phyloP scores from a whole-genome alignment of 73 alveolate genomes.

The Tetrahymena borealis region DNA sequence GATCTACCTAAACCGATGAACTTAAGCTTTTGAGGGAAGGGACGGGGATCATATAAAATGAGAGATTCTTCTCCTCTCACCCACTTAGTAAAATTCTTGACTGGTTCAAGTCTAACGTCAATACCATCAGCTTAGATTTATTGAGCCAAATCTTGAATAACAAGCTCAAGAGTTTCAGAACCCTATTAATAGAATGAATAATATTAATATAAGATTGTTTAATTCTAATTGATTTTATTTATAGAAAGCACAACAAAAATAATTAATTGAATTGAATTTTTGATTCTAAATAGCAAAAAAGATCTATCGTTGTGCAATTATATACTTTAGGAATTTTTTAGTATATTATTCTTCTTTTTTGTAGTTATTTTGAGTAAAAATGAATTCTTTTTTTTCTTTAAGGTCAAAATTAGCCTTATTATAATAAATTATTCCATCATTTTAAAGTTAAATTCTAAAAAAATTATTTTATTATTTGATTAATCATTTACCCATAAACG shows the following conservation, averaged over 20 bases:
- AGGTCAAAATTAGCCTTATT: too few relatives aligned
- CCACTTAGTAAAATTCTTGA: slow-evolving; percentile 6
- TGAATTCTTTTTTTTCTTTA: too few relatives aligned
- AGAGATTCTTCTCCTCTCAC: slow-evolving; percentile 29
- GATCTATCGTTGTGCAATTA: too few relatives aligned
- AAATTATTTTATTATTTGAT: not conserved
- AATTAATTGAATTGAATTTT: too few relatives aligned
- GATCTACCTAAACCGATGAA: slow-evolving; percentile 27
- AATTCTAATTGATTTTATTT: too few relatives aligned
- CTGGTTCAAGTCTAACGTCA: not conserved
- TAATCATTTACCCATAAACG: slow-evolving; percentile 43
- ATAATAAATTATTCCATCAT: too few relatives aligned
- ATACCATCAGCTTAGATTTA: not conserved
- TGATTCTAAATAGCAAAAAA: too few relatives aligned
- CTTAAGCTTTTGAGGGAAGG: slow-evolving; percentile 4
- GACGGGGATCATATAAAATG: slow-evolving; percentile 19
- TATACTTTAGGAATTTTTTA: too few relatives aligned
- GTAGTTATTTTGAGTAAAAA: too few relatives aligned
- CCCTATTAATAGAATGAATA: not conserved
- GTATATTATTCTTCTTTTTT: too few relatives aligned
- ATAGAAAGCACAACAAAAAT: too few relatives aligned
- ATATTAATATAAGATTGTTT: too few relatives aligned
- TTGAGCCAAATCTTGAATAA: not conserved
- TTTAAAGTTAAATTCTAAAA: not conserved
- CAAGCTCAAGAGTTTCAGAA: not conserved